These are phyloP conservation scores for Solanum piurae DNA, from an alignment of 257 asterid species.

Conservation along the genomic window DNA sequence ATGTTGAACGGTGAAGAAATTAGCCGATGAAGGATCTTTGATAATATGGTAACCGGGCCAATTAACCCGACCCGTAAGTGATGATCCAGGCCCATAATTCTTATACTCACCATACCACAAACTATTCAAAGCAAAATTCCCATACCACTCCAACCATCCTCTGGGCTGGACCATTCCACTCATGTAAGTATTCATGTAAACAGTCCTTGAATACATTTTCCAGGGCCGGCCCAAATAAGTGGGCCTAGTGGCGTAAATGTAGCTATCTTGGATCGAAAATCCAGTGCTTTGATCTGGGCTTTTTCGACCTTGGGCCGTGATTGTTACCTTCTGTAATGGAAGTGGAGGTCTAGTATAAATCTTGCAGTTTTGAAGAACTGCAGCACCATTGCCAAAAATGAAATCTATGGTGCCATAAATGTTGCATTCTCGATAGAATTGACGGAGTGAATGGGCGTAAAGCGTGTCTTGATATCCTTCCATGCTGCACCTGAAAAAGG, in stretches of 20 bases:
- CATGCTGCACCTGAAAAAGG: conserved; percentile 94
- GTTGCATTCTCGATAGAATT: conserved; percentile 87
- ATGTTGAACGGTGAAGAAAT: conserved; percentile 48
- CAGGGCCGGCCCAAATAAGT: conserved; percentile 89
- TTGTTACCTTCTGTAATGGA: conserved; percentile 78
- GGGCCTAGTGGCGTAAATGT: conserved; percentile 54
- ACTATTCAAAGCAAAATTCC: conserved; percentile 54
- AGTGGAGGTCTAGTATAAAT: conserved; percentile 66
- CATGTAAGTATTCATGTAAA: conserved; percentile 66
- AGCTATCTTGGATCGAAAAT: conserved; percentile 65
- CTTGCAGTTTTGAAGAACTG: conserved; percentile 79
- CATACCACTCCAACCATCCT: conserved; percentile 96
- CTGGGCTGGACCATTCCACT: conserved; percentile 81
- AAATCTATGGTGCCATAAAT: conserved; percentile 92
- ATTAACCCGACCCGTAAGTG: conserved; percentile 41
- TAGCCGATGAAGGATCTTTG: conserved; percentile 52
- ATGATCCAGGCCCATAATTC: conserved; percentile 90
- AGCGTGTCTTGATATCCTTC: conserved; percentile 96
- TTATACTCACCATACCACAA: conserved; percentile 89
- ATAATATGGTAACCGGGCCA: conserved; percentile 86
- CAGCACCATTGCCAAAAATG: conserved; percentile 95
- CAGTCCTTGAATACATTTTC: conserved; percentile 74
- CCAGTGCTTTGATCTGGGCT: conserved; percentile 89
- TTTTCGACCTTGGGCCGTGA: conserved; percentile 89
- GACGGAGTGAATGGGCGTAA: conserved; percentile 92